phyloP scores from a whole-genome alignment of 2,329 filamentous ascomycete species.

The Graphilbum ipis-grandicollis region DNA sequence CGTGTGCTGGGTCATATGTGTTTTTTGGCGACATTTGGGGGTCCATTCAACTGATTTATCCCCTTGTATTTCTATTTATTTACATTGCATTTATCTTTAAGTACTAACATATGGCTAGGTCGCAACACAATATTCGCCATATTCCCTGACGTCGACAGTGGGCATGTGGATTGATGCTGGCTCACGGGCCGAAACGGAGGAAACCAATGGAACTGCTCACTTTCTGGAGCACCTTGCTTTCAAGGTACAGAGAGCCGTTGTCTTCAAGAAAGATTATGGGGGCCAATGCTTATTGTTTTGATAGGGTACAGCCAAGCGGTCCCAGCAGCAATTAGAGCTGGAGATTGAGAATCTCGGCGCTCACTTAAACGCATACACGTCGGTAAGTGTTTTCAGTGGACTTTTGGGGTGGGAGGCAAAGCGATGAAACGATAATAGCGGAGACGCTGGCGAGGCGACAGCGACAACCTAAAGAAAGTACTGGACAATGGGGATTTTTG shows the following conservation, averaged over 20 bases:
- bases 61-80: too few species aligned
- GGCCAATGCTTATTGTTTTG: not conserved
- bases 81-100: not conserved
- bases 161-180: constrained; percentile 99
- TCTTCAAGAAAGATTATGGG: too few species aligned
- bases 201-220: constrained; percentile 97
- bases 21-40: too few species aligned
- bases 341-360: constrained; percentile 99
- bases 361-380: constrained; percentile 98
- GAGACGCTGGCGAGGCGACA: too few species aligned
- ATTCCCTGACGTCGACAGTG: constrained; percentile 94
- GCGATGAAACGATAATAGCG: too few species aligned
- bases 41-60: too few species aligned
- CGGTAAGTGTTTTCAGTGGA: constrained; percentile 54
- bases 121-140: constrained; percentile 93
- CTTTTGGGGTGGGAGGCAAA: too few species aligned
- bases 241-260: constrained; percentile 55
- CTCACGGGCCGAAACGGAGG: constrained; percentile 91
- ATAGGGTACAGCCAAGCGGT: constrained; percentile 86
- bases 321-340: constrained; percentile 93
- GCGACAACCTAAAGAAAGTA: too few species aligned
- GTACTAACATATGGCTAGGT: constrained; percentile 41
- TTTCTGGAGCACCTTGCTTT: constrained; percentile 99
- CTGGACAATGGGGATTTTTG: too few species aligned
- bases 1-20: too few species aligned